Evolutionary conservation across 2,329 filamentous ascomycete species (phyloP).

Genomic region (Cladosporium velox): DNA sequence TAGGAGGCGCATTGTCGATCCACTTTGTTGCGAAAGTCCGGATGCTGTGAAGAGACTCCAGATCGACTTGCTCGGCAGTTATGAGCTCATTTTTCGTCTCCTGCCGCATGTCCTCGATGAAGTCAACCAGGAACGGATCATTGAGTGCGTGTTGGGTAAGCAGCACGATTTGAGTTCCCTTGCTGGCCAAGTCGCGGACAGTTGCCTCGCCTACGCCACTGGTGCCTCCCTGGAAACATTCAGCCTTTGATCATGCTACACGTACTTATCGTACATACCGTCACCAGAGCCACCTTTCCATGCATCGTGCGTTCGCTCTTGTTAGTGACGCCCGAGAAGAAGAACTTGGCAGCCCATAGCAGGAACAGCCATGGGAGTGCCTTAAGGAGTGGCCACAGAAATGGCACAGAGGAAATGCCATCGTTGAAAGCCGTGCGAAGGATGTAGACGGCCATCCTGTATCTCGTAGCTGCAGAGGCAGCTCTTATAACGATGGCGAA

Average conservation of each 20-base stretch:
- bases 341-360: slow-evolving; percentile 67
- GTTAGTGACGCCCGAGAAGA: slow-evolving; percentile 74
- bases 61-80: slow-evolving; percentile 92
- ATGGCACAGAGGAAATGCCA: slow-evolving; percentile 54
- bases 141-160: slow-evolving; percentile 78
- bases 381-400: slow-evolving; percentile 46
- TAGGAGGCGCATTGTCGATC: slow-evolving; percentile 91
- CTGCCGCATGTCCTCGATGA: slow-evolving; percentile 81
- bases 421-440: slow-evolving; percentile 56
- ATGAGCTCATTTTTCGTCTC: slow-evolving; percentile 81
- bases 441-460: slow-evolving; percentile 67
- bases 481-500: background rate
- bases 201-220: slow-evolving; percentile 84
- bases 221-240: slow-evolving; percentile 68
- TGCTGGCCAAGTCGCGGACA: slow-evolving; percentile 70
- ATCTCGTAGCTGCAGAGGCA: background rate
- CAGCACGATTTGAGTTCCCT: slow-evolving; percentile 88
- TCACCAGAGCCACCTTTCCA: slow-evolving; percentile 90
- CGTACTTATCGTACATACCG: slow-evolving; percentile 54
- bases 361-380: slow-evolving; percentile 54
- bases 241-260: slow-evolving; percentile 24
- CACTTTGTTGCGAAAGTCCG: slow-evolving; percentile 94
- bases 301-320: slow-evolving; percentile 81
- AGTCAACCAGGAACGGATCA: slow-evolving; percentile 89
- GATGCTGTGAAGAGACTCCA: slow-evolving; percentile 84